phyloP scores from a whole-genome alignment of 176 grass and related monocot species.

The Oryza glaberrima region DNA sequence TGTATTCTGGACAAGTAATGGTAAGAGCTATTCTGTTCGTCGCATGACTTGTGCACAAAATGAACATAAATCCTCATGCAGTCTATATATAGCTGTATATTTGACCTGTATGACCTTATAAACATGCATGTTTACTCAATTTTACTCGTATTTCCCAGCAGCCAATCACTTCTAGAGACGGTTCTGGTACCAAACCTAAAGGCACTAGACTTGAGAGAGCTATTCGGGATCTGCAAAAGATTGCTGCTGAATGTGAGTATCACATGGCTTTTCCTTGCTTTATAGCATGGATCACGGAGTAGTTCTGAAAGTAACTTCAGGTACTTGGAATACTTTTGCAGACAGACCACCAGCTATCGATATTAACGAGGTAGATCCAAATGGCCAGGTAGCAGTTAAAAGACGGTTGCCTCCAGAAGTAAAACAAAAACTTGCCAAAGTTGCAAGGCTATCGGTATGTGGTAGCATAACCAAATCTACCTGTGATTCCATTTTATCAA shows the following conservation, averaged over 20 bases:
- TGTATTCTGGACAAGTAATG: conserved; percentile 63
- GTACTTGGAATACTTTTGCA: conserved; percentile 63
- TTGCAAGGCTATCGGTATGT: conserved; percentile 98
- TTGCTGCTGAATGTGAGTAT: conserved; percentile 84
- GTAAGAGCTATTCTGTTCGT: conserved; percentile 42
- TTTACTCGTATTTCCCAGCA: conserved; percentile 55
- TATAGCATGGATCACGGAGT: conserved; percentile 28
- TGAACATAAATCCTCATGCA: conserved; percentile 10
- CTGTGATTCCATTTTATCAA: conserved; percentile 19
- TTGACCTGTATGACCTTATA: neutral
- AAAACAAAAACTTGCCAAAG: conserved; percentile 94
- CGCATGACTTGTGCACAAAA: neutral
- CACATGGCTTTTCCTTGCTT: conserved; percentile 25
- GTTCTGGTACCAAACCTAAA: conserved; percentile 86
- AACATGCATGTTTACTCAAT: conserved; percentile 3
- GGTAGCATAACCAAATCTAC: conserved; percentile 26
- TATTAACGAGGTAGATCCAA: conserved; percentile 78
- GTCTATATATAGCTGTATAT: neutral
- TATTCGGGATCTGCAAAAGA: conserved; percentile 89
- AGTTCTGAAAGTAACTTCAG: conserved; percentile 38
- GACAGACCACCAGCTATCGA: conserved; percentile 72
- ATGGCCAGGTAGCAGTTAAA: conserved; percentile 72
- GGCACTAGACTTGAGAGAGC: conserved; percentile 94
- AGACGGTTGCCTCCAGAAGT: conserved; percentile 90
- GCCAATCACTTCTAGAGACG: conserved; percentile 57